phyloP scores from a whole-genome alignment of 1,284 basidiomycete genomes.

The Paramarasmius palmivorus region DNA sequence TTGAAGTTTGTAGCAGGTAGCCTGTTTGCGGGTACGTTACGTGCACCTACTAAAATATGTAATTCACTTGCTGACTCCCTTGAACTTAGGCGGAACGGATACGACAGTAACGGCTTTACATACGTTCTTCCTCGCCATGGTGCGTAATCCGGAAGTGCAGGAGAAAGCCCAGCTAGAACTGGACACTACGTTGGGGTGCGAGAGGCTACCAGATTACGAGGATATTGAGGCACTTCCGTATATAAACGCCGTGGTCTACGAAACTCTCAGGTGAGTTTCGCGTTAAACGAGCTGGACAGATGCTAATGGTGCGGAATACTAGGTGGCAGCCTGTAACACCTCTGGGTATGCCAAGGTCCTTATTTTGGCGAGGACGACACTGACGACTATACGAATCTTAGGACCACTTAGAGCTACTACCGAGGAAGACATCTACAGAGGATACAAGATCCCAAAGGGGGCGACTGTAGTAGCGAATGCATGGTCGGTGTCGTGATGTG shows the following conservation, averaged over 20 bases:
- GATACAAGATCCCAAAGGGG: not conserved
- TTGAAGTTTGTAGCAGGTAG: not conserved
- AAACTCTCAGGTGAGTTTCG: not conserved
- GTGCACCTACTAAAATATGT: not conserved
- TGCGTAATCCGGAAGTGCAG: not conserved
- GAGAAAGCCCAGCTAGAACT: not conserved
- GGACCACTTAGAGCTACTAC: not conserved
- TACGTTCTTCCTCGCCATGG: slow-evolving; percentile 1
- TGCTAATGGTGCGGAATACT: not conserved
- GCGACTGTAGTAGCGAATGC: not conserved
- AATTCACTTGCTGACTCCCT: not conserved
- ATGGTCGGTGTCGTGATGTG: not conserved
- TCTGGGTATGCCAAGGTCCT: not conserved
- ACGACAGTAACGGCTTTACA: not conserved
- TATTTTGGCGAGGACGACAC: not conserved
- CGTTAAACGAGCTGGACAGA: not conserved
- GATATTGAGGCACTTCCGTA: not conserved
- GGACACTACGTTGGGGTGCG: not conserved
- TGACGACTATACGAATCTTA: not conserved
- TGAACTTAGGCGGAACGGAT: not conserved
- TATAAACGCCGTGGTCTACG: not conserved
- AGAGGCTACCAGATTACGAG: not conserved
- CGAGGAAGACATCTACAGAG: not conserved
- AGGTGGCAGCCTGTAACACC: not conserved
- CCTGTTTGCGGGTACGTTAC: not conserved